Evolutionary conservation across 75 land plant genomes (phyloP), one percentile per base, ranked within the genome.

Genomic region (Gnetum montanum): DNA sequence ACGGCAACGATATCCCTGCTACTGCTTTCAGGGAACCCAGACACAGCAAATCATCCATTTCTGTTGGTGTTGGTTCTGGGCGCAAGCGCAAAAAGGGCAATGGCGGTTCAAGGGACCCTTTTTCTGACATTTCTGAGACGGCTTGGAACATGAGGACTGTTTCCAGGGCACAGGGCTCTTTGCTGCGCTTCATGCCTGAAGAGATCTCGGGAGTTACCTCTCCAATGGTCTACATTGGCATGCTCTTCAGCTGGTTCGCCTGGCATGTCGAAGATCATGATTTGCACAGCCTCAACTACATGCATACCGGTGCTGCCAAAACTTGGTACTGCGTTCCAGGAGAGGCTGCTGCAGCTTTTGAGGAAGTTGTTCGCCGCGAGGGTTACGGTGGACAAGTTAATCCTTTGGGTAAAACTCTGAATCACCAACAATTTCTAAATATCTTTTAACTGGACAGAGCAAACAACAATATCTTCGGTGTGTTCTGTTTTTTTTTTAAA

Each of bases 221-320:
- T 1, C 97, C 99, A 1, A 90, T 95, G 99, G 83, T 95, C 45
- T 90, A 95, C 60, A 60, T 95, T 30, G 97, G 88, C 20, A 95
- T 95, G 99, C 60, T 95, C 67, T 95, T 86, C 49, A 95, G 99
- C 47, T 95, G 99, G 99, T 95, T 95, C 48, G 99, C 99, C 49
- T 95, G 99, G 99, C 99, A 95, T 70, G 97, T 83, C 11, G 97
- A 95, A 64, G 99, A 95, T 59, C 99, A 95, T 66, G 99, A 95
- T 40, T 57, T 95, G 70, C 97, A 95, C 58, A 95, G 97, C 62
- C 54, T 95, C 60, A 95, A 95, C 70, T 95, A 86, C 61, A 35
- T 95, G 70, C 99, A 95, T 74, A 73, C 72, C 49, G 99, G 99
- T 0, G 85, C 97, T 19, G 75, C 85, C 13, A 95, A 90, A 73